phyloP scores from a whole-genome alignment of 1,284 basidiomycete species.

The Lentinula novae-zelandiae region DNA sequence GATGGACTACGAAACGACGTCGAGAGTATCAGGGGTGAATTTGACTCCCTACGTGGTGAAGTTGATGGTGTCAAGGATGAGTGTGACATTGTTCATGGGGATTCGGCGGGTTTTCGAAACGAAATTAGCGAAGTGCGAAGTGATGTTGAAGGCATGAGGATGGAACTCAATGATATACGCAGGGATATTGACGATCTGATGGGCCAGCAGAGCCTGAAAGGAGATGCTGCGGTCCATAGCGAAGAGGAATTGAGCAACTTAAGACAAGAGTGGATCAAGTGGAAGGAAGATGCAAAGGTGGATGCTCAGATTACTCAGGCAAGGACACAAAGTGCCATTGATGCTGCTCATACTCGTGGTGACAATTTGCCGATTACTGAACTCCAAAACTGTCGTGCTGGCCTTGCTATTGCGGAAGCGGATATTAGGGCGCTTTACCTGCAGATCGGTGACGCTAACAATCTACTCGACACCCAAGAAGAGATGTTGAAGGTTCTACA shows the following conservation, averaged over 20 bases:
- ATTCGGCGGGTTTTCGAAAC: conserved; percentile 34
- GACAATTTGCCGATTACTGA: too few relatives aligned
- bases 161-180: background rate
- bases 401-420: too few relatives aligned
- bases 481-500: background rate
- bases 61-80: conserved; percentile 30
- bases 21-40: conserved; percentile 29
- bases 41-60: conserved; percentile 35
- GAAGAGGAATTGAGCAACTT: conserved; percentile 11
- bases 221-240: conserved; percentile 8
- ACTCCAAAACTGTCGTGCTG: too few relatives aligned
- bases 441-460: background rate
- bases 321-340: background rate
- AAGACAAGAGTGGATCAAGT: background rate
- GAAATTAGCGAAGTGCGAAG: conserved; percentile 35
- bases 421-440: background rate
- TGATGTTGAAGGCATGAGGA: conserved; percentile 20
- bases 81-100: conserved; percentile 20
- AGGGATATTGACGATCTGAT: conserved; percentile 2
- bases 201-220: background rate
- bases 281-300: background rate
- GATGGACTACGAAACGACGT: conserved; percentile 28
- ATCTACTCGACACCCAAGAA: background rate
- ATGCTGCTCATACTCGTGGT: background rate
- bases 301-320: too few relatives aligned